Evolutionary conservation across 1,139 yeast genomes (phyloP), one percentile per base, ranked within the genome.

Genomic region (Scheffersomyces insectosa): DNA sequence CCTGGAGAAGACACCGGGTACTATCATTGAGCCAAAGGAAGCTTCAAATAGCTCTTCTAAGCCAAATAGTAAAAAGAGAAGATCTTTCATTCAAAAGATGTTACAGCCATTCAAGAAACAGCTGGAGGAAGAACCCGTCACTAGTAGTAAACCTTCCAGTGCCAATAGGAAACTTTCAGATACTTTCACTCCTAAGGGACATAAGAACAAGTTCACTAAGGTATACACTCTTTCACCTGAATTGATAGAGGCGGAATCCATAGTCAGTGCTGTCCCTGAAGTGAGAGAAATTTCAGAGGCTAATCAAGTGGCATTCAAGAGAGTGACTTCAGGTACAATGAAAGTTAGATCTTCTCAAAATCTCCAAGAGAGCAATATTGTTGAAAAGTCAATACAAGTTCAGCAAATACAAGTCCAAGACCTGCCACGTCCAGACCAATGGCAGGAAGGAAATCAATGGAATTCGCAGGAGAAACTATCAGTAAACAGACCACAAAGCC

Each of bases 101-200:
- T 51, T 65, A 25, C 50, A 45, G 25, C 47, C 53, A 3, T 44
- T 57, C 37, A 54, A 53, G 40, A 42, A 43, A 30, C 25, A 39
- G 10, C 25, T 6, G 11, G 3, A 16, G 36, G 20, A 23, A 31
- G 23, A 31, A 13, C 34, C 34, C 10, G 20, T 20, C 11, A 31
- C 34, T 3, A 20, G n/a, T 13, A 10, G 12, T 3, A 20, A 20
- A 20, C 25, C 25, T 20, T 11, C 37, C 42, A 33, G 9, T 28
- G n/a, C 27, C 14, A 36, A 39, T 4, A 42, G 50, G n/a, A 49
- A 49, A 30, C 51, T 56, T 3, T 42, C 59, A 10, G 41, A 55
- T 30, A 49, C 62, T 1, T 46, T 44, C 16, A 59, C 59, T 27
- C 65, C 65, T 1, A 47, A 54, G 6, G 65, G 65, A 3, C 46